Conservation (phyloP, 2,329 filamentous ascomycete genomes). For the Emericellopsis atlantica region DNA sequence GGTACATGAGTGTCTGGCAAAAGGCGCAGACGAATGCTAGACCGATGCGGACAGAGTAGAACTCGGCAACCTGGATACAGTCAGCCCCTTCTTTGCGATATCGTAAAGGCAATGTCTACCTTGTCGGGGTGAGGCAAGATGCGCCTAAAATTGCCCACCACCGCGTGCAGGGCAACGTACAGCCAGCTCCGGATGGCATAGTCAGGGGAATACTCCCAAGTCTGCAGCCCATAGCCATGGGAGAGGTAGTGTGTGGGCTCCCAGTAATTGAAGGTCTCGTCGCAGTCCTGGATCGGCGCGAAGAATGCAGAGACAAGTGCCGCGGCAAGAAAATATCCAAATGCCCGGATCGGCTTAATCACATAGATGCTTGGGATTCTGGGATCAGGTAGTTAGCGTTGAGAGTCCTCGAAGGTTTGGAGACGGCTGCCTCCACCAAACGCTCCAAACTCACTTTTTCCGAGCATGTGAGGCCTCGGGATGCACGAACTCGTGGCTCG, state of each 20-base stretch:
- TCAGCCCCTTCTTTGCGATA: background rate
- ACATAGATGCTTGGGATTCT: constrained; percentile 43
- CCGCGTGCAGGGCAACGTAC: constrained; percentile 71
- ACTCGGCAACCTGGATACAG: constrained; percentile 47
- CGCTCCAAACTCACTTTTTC: constrained; percentile 26
- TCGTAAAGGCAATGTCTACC: constrained; percentile 16
- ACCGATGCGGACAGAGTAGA: constrained; percentile 71
- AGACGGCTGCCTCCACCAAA: constrained; percentile 5
- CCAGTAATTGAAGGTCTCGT: constrained; percentile 99
- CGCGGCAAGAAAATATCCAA: constrained; percentile 66
- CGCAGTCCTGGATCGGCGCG: constrained; percentile 92
- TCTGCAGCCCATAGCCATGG: constrained; percentile 88
- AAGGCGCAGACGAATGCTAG: constrained; percentile 68
- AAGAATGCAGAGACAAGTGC: constrained; percentile 67
- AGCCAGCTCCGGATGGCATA: constrained; percentile 94
- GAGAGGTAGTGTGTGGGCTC: constrained; percentile 90
- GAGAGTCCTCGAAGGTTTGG: too few relatives aligned
- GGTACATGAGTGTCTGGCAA: constrained; percentile 73
- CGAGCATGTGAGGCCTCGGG: constrained; percentile 35
- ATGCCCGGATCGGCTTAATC: constrained; percentile 61
- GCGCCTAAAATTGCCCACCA: constrained; percentile 53
- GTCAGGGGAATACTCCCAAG: constrained; percentile 95
- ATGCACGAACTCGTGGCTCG: constrained; percentile 26
- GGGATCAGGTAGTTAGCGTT: background rate
- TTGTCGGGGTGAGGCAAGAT: constrained; percentile 50